Evolutionary conservation across 306 rosid genomes (phyloP).

Genomic region (Arachis hypogaea): DNA sequence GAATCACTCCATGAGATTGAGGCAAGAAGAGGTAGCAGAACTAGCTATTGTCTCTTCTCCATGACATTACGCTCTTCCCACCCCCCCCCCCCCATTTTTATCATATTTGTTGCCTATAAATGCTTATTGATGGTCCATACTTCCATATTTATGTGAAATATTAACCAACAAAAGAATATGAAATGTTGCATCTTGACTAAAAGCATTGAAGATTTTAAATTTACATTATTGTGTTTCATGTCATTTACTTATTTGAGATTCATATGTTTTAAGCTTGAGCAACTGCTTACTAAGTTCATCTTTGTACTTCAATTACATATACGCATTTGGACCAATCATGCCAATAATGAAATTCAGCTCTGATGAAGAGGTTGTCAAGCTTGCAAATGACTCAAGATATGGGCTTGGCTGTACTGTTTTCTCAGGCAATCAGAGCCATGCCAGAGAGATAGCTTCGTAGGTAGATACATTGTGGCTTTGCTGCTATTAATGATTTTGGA

Average conservation of each 20-base stretch:
- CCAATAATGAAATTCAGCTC: conserved; percentile 87
- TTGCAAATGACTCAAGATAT: conserved; percentile 87
- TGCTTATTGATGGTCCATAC: conserved; percentile 1
- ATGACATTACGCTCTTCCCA: conserved; percentile 3
- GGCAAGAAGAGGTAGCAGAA: conserved; percentile 92
- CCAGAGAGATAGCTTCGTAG: conserved; percentile 78
- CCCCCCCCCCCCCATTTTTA: background rate
- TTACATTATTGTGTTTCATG: conserved; percentile 12
- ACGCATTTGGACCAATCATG: conserved; percentile 97
- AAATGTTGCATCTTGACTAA: conserved; percentile 2
- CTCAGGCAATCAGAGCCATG: conserved; percentile 79
- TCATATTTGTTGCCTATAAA: background rate
- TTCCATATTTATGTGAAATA: conserved; percentile 1
- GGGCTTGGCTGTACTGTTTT: conserved; percentile 97
- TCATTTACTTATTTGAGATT: conserved; percentile 18
- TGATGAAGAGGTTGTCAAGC: conserved; percentile 78
- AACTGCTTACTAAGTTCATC: conserved; percentile 33
- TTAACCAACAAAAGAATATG: background rate
- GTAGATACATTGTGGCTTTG: conserved; percentile 79
- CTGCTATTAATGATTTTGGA: conserved; percentile 84
- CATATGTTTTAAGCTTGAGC: conserved; percentile 16
- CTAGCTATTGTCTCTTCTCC: conserved; percentile 8
- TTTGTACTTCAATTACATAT: conserved; percentile 30
- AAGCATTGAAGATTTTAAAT: conserved; percentile 33
- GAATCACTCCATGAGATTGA: conserved; percentile 87